Base-by-base conservation (phyloP, 768 basidiomycete species). In the Strobilomyces echinocephalus region DNA sequence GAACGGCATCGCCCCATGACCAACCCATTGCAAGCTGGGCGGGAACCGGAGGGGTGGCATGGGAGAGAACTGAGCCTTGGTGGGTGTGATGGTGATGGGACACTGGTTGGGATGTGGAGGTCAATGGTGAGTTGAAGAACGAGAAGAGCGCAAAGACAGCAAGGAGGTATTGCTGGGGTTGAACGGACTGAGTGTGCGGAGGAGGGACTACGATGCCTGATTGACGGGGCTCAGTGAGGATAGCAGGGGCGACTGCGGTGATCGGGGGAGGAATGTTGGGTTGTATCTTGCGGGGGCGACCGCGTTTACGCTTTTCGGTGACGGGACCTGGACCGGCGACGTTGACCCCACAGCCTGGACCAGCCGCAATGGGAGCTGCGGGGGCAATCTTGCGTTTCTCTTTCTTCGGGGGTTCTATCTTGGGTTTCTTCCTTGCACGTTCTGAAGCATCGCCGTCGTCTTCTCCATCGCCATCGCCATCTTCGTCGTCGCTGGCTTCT, bases 101-200 rank as follows among this genome's bases (percentile, higher is more conserved):
- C 21, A 65, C 50, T 10, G 66, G 62, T 28, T 66, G 58, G 1
- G 75, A 57, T 10, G 72, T 69, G 1, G 79, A 74, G 0, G 84
- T 76, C 16, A 88, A 67, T 2, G 87, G 83, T 0, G 85, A 87
- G 61, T 88, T 90, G 75, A 91, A 88, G 72, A 92, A 87, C 0
- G 88, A 91, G 72, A 93, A 90, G 50, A 92, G 75, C 0, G 88
- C 87, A 61, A 92, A 92, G 26, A 82, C 82, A 26, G 88, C 89
- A 44, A 93, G 81, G 48, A 92, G 83, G 67, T 87, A 91, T 56
- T 90, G 88, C 40, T 69, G 75, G 3, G 72, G 67, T 16, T 64
- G 65, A 18, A 30, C 8, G 5, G 45, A 39, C 34, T 60, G 68
- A 34, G 63, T 43, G 16, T 39, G 35, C 5, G 45, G 18, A 9